Evolutionary conservation across 345 rosid genomes (phyloP), one percentile per base, ranked within the genome.

Genomic region (Iberis pinnata): DNA sequence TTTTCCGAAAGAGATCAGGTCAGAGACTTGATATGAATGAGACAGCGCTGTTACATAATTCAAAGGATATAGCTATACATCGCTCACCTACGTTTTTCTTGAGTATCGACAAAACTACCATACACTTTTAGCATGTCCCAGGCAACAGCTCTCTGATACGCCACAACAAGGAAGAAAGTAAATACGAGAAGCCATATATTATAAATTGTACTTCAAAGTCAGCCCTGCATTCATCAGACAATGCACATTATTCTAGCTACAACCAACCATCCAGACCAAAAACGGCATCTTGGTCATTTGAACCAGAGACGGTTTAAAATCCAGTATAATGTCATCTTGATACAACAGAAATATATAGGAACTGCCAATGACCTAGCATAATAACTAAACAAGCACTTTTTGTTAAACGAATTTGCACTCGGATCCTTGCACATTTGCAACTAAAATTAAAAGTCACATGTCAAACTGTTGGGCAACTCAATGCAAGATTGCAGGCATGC

Each of bases 121-220:
- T 92, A 88, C 64, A 92, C 86, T 78, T 58, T 85, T 61, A 92
- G 80, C 97, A 92, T 88, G 78, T 92, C 98, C 98, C 94, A 85
- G 0, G 95, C 90, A 65, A 75, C 79, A 54, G 94, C 97, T 40
- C 75, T 75, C 97, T 88, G 74, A 58, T 42, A 52, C 7, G 9
- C 4, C 60, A 43, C 9, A 61, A 55, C 53, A 65, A 44, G 27
- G 14, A 37, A 42, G 17, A 24, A 48, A 18, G 24, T 64, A 18
- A 25, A 29, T 10, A 22, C 37, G 2, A 29, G 27, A 19, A 20
- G 14, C 61, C 17, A 51, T 29, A 44, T 17, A 15, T 27, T 12
- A 27, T 25, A 12, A 9, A 31, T 11, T 20, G n/a, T 22, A 46
- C 42, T 18, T 58, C 17, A 46, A 27, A 33, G 18, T 44, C 26